A percentile compares a stretch with the other conserved stretches of the same genome.
Evolutionary conservation across 192 early-diverging fungal species (phyloP).

Genomic region (Rhizophagus prolifer): DNA sequence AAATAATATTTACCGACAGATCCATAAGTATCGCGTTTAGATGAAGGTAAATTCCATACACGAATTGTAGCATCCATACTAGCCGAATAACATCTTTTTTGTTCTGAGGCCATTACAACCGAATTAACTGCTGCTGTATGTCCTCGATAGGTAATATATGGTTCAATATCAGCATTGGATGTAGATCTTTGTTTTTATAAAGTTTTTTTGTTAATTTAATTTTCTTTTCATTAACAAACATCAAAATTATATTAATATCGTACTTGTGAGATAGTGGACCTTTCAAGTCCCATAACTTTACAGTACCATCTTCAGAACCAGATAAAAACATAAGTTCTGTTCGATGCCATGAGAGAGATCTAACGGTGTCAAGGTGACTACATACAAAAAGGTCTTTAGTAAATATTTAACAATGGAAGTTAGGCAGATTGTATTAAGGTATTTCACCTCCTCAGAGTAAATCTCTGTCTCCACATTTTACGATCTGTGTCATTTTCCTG

Average conservation of each 20-base stretch:
- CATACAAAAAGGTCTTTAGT: neutral
- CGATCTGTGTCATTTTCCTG: slow-evolving; percentile 34
- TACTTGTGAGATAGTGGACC: slow-evolving; percentile 41
- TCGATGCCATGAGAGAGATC: slow-evolving; percentile 61
- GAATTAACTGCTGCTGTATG: slow-evolving; percentile 68
- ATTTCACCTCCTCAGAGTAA: slow-evolving; percentile 56
- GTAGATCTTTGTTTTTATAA: slow-evolving; percentile 1
- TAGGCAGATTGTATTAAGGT: neutral
- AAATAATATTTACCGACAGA: slow-evolving; percentile 41
- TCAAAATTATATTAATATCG: neutral
- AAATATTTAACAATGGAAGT: neutral
- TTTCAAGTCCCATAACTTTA: slow-evolving; percentile 75
- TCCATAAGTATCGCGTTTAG: slow-evolving; percentile 55
- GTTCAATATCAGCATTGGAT: slow-evolving; percentile 55
- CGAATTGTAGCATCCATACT: slow-evolving; percentile 73
- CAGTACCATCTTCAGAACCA: slow-evolving; percentile 79
- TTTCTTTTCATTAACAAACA: neutral
- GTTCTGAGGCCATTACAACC: slow-evolving; percentile 60
- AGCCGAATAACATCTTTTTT: slow-evolving; percentile 64
- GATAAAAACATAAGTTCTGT: slow-evolving; percentile 57
- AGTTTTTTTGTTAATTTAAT: neutral
- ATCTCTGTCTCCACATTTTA: slow-evolving; percentile 63
- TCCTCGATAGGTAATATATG: slow-evolving; percentile 73
- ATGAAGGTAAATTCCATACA: slow-evolving; percentile 60
- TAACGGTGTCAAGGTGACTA: slow-evolving; percentile 73